Conservation (phyloP, 1,284 basidiomycete species). For the Pseudozyma thailandica region DNA sequence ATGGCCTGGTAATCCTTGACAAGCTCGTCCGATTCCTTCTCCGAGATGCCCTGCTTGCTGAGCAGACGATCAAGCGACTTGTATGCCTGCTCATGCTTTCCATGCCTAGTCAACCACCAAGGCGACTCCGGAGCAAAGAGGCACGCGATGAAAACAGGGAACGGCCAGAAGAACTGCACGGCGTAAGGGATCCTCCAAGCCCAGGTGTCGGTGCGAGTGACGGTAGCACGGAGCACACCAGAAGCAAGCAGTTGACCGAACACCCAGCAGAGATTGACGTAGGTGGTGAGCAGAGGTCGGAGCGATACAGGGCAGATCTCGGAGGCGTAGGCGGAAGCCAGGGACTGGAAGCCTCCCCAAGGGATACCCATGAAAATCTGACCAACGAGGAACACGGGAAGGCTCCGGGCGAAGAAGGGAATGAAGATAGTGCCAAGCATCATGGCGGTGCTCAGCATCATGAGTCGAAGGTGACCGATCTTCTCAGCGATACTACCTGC, state of each 20-base stretch:
- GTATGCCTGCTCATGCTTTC: constrained; percentile 70
- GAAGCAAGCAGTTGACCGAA: constrained; percentile 68
- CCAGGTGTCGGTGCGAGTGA: constrained; percentile 61
- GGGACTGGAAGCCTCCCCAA: constrained; percentile 70
- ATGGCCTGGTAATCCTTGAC: constrained; percentile 70
- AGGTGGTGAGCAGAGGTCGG: constrained; percentile 71
- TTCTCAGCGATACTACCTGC: constrained; percentile 37
- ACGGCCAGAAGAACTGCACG: constrained; percentile 69
- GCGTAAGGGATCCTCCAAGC: constrained; percentile 69
- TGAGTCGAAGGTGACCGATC: constrained; percentile 36
- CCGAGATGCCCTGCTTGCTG: constrained; percentile 52
- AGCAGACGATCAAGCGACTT: constrained; percentile 67
- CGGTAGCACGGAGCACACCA: constrained; percentile 69
- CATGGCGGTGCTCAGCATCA: constrained; percentile 53
- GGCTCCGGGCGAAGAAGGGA: constrained; percentile 69
- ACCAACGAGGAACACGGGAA: constrained; percentile 68
- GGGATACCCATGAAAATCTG: constrained; percentile 69
- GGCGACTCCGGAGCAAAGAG: constrained; percentile 68
- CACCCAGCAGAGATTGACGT: constrained; percentile 72
- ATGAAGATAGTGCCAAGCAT: constrained; percentile 63
- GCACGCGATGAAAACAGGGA: constrained; percentile 63
- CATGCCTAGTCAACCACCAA: constrained; percentile 71
- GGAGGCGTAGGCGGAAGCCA: constrained; percentile 71
- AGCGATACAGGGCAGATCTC: constrained; percentile 71
- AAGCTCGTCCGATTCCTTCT: constrained; percentile 68